Conservation (phyloP, 257 asterid genomes). For the Solanum infundibuliforme region DNA sequence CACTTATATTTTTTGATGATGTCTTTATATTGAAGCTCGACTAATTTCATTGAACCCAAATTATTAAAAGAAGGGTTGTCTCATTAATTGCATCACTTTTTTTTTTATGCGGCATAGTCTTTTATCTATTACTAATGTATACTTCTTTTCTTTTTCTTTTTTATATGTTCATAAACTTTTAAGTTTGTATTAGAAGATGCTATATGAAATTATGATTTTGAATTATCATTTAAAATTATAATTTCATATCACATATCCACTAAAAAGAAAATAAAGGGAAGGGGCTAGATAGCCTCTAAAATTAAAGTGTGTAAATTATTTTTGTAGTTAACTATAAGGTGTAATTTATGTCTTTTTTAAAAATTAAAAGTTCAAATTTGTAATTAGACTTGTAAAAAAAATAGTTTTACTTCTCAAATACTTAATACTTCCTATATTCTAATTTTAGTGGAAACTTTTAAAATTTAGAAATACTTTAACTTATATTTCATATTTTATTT, state of each 20-base stretch:
- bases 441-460: not conserved
- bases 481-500: not conserved
- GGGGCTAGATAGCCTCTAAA: not conserved
- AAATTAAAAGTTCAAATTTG: not conserved
- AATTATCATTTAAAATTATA: no score
- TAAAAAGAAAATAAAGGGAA: not conserved
- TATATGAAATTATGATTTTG: no score
- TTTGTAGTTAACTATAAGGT: not conserved
- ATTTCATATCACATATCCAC: not conserved
- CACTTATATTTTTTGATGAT: no score
- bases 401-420: not conserved
- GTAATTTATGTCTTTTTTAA: not conserved
- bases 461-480: not conserved
- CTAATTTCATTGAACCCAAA: no score
- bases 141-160: no score
- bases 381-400: not conserved
- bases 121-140: no score
- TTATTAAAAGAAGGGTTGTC: no score
- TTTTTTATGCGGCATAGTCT: no score
- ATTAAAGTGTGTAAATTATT: not conserved
- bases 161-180: no score
- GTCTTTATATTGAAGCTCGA: no score
- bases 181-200: not conserved
- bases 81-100: accelerated
- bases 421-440: not conserved